phyloP scores from a whole-genome alignment of 345 rosid genomes.

The Clausena lansium region DNA sequence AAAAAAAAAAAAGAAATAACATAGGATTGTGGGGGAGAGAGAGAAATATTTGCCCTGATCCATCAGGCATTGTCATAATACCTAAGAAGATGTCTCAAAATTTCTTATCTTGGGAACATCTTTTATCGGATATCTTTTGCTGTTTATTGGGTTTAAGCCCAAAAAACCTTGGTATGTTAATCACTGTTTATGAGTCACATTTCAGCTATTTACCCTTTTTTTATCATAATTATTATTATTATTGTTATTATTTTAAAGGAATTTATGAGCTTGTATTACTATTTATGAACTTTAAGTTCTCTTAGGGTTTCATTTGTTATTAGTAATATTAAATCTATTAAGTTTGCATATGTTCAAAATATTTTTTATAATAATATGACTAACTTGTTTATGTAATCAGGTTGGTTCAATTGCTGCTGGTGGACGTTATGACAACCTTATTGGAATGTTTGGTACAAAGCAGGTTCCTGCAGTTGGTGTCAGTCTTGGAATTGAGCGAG shows the following conservation, averaged over 20 bases:
- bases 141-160: neutral
- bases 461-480: conserved; percentile 93
- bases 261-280: neutral
- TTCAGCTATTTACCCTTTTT: neutral
- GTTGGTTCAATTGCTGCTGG: conserved; percentile 97
- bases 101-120: neutral
- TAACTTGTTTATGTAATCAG: conserved; percentile 34
- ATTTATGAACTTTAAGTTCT: neutral
- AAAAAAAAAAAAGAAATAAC: no score
- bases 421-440: conserved; percentile 88
- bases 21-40: neutral
- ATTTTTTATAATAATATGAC: neutral
- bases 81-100: neutral
- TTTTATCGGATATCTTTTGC: neutral
- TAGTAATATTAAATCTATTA: neutral
- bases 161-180: no score
- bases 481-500: conserved; percentile 93
- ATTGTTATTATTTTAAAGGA: neutral
- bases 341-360: neutral
- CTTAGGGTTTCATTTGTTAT: neutral
- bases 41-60: neutral
- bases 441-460: conserved; percentile 83
- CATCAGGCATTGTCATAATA: neutral
- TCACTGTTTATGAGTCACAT: neutral
- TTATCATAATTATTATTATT: neutral